Percentiles rank a stretch among this genome's conserved stretches.
Conservation (phyloP, 345 rosid genomes). For the Sisymbrium irio region DNA sequence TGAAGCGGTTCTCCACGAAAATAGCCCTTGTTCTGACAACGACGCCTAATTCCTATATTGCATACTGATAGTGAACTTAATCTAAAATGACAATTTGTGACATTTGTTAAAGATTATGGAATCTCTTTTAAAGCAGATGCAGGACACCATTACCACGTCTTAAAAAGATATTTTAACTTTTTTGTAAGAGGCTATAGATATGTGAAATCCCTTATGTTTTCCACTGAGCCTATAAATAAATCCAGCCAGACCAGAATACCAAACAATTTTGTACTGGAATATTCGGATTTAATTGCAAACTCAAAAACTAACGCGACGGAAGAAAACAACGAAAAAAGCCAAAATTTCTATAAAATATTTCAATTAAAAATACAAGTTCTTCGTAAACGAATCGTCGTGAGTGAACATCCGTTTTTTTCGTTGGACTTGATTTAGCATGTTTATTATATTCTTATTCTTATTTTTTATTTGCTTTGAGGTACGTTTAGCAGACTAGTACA, state of each 20-base stretch:
- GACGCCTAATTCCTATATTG: background rate
- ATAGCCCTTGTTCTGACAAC: conserved; percentile 3
- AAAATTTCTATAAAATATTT: too few relatives aligned
- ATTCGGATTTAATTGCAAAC: background rate
- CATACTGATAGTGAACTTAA: background rate
- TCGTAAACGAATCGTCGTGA: too few relatives aligned
- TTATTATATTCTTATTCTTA: too few relatives aligned
- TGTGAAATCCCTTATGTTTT: background rate
- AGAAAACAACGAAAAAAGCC: background rate
- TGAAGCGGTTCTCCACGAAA: conserved; percentile 31
- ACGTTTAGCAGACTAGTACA: too few relatives aligned
- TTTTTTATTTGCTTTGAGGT: too few relatives aligned
- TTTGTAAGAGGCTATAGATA: background rate
- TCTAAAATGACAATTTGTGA: background rate
- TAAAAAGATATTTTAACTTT: background rate
- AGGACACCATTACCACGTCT: background rate
- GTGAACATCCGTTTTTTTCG: too few relatives aligned
- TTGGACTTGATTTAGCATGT: too few relatives aligned
- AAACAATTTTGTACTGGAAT: background rate
- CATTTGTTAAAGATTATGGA: background rate
- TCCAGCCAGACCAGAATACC: too few relatives aligned
- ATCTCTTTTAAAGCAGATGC: background rate
- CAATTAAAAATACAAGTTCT: too few relatives aligned
- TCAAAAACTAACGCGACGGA: background rate
- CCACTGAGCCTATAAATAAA: background rate